Base-by-base conservation (phyloP, 768 basidiomycete genomes). In the Trametopsis cervina region DNA sequence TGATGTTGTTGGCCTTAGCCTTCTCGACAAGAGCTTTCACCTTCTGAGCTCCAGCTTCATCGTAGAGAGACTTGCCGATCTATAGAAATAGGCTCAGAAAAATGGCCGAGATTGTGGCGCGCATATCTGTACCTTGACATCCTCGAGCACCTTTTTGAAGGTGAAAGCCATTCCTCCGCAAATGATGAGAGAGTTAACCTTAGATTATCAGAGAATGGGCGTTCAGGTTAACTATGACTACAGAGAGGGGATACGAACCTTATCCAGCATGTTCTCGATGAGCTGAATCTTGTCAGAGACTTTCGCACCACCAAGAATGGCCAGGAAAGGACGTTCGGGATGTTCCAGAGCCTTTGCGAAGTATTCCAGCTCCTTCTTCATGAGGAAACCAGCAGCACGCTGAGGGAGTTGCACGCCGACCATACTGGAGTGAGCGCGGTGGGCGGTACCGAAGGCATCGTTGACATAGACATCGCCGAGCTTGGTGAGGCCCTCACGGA, bases 91-190 rank as follows among this genome's bases (percentile, higher is more conserved):
- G 25, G 17, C 40, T 52, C 42, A 51, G 49, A 39, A 47, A 13
- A 38, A 38, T 13, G 29, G 37, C 37, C 26, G 12, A 35, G 22
- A 17, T 43, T 11, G 39, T n/a, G 10, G 29, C 18, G 15, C 21
- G 20, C 38, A 41, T 2, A 46, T 25, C 59, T 77, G 53, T 60
- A 89, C 91, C 41, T 80, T 64, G 40, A 92, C 75, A 52, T 80
- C 75, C 49, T 97, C 78, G 49, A 95, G 74, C 4, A 83, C 87
- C 74, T 97, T 98, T 70, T 94, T 92, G 79, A 99, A 99, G 49
- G 95, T 99, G 72, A 96, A 99, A 27, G 91, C 89, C 95, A 99
- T 99, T 23, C 95, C 95, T 61, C 95, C 95, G 54, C 91, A 88
- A 57, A 99, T 89, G 65, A 99, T 97, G 55, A 99, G 73, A 20